Evolutionary conservation across 78 protist species (phyloP).

Genomic region (Creolimax fragrantissima): DNA sequence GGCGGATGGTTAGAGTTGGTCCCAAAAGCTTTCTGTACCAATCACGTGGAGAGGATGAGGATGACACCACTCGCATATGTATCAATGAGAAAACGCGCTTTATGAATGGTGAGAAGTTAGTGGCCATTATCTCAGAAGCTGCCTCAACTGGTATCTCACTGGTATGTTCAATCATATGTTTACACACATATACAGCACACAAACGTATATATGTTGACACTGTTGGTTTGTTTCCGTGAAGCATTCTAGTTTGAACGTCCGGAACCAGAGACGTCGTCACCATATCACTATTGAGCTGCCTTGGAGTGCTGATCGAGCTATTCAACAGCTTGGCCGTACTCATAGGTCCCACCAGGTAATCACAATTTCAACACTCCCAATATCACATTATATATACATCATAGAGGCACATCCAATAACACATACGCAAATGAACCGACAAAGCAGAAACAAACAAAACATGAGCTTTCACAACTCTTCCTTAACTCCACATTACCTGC

Average conservation of each 20-base stretch:
- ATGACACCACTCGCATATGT: background rate
- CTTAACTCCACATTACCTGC: background rate
- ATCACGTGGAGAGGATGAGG: background rate
- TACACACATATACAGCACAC: no score
- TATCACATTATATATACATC: background rate
- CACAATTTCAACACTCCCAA: background rate
- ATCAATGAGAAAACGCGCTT: background rate
- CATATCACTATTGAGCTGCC: constrained; percentile 1
- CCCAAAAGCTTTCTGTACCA: background rate
- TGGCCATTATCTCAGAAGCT: constrained; percentile 3
- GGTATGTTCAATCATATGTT: no score
- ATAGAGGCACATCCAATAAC: background rate
- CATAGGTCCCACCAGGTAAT: background rate
- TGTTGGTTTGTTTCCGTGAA: no score
- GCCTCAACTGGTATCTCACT: background rate
- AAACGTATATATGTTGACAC: no score
- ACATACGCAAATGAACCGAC: background rate
- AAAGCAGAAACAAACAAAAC: background rate
- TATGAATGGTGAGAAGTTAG: background rate
- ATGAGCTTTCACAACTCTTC: background rate
- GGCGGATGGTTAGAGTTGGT: background rate
- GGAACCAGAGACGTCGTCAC: background rate
- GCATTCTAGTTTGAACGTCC: background rate
- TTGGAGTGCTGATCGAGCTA: constrained; percentile 7
- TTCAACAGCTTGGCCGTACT: background rate